Percentiles rank a stretch among this genome's conserved stretches.
phyloP scores from a whole-genome alignment of 805 yeast species.

The Saccharomycopsis sp. region DNA sequence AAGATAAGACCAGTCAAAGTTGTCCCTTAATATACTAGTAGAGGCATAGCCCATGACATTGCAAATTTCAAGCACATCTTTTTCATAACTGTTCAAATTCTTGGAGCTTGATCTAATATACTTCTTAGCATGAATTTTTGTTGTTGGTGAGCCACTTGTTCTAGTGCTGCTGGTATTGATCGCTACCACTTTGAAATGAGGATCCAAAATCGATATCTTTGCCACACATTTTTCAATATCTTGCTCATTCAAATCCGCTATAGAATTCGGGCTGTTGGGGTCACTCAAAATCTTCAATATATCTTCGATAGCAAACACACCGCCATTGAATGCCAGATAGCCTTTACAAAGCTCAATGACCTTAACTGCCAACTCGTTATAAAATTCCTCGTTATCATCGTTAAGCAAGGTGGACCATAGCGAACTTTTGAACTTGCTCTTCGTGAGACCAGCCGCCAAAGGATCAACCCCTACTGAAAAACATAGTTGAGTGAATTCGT shows the following conservation, averaged over 20 bases:
- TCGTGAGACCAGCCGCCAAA: slow-evolving; percentile 34
- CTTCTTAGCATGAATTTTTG: slow-evolving; percentile 25
- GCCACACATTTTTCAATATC: slow-evolving; percentile 53
- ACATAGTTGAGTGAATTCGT: slow-evolving; percentile 70
- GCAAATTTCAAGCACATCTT: slow-evolving; percentile 63
- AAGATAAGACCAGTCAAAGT: slow-evolving; percentile 61
- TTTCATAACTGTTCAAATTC: slow-evolving; percentile 60
- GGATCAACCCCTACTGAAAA: slow-evolving; percentile 81
- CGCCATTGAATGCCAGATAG: slow-evolving; percentile 74
- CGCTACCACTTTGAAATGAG: slow-evolving; percentile 56
- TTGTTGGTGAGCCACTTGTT: no score
- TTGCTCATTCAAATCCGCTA: slow-evolving; percentile 30
- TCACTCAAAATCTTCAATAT: slow-evolving; percentile 31
- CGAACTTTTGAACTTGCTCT: slow-evolving; percentile 25
- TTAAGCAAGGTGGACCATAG: slow-evolving; percentile 30
- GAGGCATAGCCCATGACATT: slow-evolving; percentile 71
- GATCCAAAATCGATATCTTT: slow-evolving; percentile 49
- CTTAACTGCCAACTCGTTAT: slow-evolving; percentile 60
- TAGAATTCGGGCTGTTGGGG: slow-evolving; percentile 20
- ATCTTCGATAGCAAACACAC: slow-evolving; percentile 58
- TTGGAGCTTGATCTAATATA: slow-evolving; percentile 58
- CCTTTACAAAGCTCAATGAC: slow-evolving; percentile 66
- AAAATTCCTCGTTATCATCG: slow-evolving; percentile 40
- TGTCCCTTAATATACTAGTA: slow-evolving; percentile 54
- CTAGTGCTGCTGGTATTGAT: slow-evolving; percentile 42